A percentile compares a stretch with the other conserved stretches of the same genome.
Evolutionary conservation across 768 basidiomycete species (phyloP).

Genomic region (Suillus hirtellus): DNA sequence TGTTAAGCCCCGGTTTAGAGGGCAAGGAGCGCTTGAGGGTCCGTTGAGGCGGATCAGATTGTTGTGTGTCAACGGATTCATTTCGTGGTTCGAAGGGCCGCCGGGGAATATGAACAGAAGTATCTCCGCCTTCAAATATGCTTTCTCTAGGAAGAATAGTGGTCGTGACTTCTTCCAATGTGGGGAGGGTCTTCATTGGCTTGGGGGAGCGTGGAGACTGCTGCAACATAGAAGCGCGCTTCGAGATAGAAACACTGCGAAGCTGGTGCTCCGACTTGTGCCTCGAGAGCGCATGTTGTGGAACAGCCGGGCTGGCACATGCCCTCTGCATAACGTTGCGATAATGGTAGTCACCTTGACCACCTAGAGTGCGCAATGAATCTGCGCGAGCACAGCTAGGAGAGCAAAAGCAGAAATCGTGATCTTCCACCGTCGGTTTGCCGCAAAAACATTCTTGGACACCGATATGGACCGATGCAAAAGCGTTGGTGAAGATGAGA

Average conservation of each 20-base stretch:
- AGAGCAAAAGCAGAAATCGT: conserved; percentile 33
- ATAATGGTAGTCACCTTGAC: conserved; percentile 24
- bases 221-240: not conserved
- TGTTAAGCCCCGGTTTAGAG: conserved; percentile 11
- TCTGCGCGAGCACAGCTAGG: conserved; percentile 28
- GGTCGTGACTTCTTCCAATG: conserved; percentile 21
- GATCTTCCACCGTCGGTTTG: conserved; percentile 20
- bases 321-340: conserved; percentile 23
- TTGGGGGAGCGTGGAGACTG: conserved; percentile 1
- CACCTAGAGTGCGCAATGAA: conserved; percentile 26
- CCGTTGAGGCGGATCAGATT: conserved; percentile 13
- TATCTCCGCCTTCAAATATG: not conserved
- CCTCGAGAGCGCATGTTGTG: conserved; percentile 13
- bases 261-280: conserved; percentile 18
- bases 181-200: conserved; percentile 12
- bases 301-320: conserved; percentile 7
- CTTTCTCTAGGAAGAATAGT: conserved; percentile 12
- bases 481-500: conserved; percentile 10
- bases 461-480: conserved; percentile 14
- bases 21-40: conserved; percentile 16
- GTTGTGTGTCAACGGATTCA: not conserved
- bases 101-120: not conserved
- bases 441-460: conserved; percentile 28
- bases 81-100: conserved; percentile 9
- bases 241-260: not conserved